These are phyloP conservation scores for Allantophomopsis lycopodina DNA, from an alignment of 2,329 filamentous ascomycete genomes.

Conservation along the genomic window DNA sequence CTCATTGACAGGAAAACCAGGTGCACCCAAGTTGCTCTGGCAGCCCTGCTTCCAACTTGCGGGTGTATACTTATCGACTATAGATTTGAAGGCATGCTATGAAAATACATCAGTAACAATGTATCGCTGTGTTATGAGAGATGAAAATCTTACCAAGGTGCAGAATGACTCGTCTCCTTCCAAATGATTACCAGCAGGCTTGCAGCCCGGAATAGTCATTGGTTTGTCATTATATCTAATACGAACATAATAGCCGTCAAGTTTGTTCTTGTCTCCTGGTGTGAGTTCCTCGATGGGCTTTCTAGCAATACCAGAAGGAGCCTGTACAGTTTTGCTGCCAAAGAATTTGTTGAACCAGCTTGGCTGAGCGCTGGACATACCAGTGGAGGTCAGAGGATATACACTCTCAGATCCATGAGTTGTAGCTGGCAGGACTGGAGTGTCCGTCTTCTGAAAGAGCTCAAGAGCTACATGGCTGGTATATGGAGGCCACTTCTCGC, in stretches of 20 bases:
- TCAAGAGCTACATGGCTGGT: slow-evolving; percentile 88
- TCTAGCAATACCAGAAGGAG: slow-evolving; percentile 39
- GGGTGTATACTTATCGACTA: slow-evolving; percentile 85
- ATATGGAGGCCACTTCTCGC: slow-evolving; percentile 75
- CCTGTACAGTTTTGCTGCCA: slow-evolving; percentile 6
- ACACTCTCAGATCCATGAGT: slow-evolving; percentile 8
- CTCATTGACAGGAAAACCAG: slow-evolving; percentile 14
- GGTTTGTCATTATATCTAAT: slow-evolving; percentile 82
- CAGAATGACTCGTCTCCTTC: slow-evolving; percentile 82
- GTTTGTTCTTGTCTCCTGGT: slow-evolving; percentile 37
- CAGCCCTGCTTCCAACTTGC: slow-evolving; percentile 61
- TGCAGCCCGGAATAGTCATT: slow-evolving; percentile 73
- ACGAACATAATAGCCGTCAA: slow-evolving; percentile 75
- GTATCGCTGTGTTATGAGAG: background rate
- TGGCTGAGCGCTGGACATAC: slow-evolving; percentile 4
- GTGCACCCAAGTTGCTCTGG: slow-evolving; percentile 34
- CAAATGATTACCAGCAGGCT: slow-evolving; percentile 63
- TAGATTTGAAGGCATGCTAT: slow-evolving; percentile 76
- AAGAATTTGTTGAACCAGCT: slow-evolving; percentile 14
- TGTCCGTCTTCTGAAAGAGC: slow-evolving; percentile 52
- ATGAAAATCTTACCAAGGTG: slow-evolving; percentile 50
- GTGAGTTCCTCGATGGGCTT: slow-evolving; percentile 42
- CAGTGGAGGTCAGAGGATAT: background rate
- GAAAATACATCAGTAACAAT: background rate
- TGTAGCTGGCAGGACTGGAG: slow-evolving; percentile 12